Base-by-base conservation (phyloP, 169 alveolate genomes). In the Neospora caninum region DNA sequence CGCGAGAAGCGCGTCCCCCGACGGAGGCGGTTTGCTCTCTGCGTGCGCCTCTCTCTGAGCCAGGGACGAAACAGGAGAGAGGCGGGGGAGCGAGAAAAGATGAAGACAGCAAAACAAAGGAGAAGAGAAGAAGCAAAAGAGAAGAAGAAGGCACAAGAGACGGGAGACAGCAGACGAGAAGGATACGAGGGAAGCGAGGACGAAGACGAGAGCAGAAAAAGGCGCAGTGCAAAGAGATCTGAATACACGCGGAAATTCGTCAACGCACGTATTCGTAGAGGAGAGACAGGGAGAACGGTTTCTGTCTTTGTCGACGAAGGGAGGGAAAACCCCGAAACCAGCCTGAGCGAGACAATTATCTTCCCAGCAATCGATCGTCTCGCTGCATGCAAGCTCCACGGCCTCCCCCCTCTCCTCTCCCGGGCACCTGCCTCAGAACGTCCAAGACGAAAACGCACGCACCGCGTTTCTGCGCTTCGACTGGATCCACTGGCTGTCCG, bases 31-130 rank as follows among this genome's bases (percentile, higher is more conserved):
- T n/a, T 10, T 41, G 45, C 39, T 36, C 84, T n/a, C 36, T 69
- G 41, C 84, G 18, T 31, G 43, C 36, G 18, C 22, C 58, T 20
- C 31, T 41, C 91, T 2, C 34, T 20, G 38, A 27, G 64, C 36
- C 22, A 49, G 49, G n/a, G 25, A 38, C 78, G 43, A 41, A 10
- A 64, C 41, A 27, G 82, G 80, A 39, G 88, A 38, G 43, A 73
- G 49, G 83, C n/a, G 34, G 91, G 91, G 38, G 64, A 29, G 4
- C 39, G 83, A 10, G 89, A 84, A 36, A 86, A 54, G 27, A 91
- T 49, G 4, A 89, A 91, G 18, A 88, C 88, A 1, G 86, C 10
- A 67, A 34, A 29, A n/a, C 0, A 43, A 39, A 31, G 43, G 36
- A 29, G 64, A 22, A 42, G 70, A 34, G 70, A 9, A 31, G 29